Conservation (phyloP, 2,329 filamentous ascomycete species). For the Clonostachys solani region DNA sequence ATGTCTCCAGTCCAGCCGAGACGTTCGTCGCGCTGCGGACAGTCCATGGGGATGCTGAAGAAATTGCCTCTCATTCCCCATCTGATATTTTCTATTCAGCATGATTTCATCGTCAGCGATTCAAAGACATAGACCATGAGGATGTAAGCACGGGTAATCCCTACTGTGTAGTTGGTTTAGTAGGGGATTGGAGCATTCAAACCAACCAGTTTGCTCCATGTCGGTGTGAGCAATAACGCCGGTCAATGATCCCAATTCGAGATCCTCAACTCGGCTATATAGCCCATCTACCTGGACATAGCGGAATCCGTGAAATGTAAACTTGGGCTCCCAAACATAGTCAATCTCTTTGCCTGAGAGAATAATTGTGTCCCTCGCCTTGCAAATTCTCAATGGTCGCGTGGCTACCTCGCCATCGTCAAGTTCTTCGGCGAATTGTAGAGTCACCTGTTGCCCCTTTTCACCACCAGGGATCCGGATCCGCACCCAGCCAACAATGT, state of each 20-base stretch:
- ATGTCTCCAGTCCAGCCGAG: conserved; percentile 50
- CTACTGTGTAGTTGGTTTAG: conserved; percentile 44
- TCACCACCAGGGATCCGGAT: conserved; percentile 12
- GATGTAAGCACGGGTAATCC: conserved; percentile 2
- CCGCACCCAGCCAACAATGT: conserved; percentile 42
- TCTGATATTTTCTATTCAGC: not conserved
- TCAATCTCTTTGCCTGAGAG: conserved; percentile 8
- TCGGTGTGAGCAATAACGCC: conserved; percentile 43
- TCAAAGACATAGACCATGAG: too few relatives aligned
- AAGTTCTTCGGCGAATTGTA: conserved; percentile 51
- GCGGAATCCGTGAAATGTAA: conserved; percentile 49
- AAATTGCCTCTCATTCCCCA: conserved; percentile 59
- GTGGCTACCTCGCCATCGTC: conserved; percentile 37
- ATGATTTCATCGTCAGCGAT: too few relatives aligned
- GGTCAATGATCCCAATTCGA: conserved; percentile 5
- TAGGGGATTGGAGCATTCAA: conserved; percentile 43
- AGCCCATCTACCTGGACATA: conserved; percentile 43
- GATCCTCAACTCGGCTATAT: conserved; percentile 12
- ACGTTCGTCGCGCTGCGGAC: conserved; percentile 50
- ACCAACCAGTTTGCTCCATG: conserved; percentile 41
- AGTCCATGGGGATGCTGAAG: conserved; percentile 51
- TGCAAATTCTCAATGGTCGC: conserved; percentile 33
- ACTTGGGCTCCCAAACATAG: conserved; percentile 34
- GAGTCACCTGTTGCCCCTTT: conserved; percentile 34
- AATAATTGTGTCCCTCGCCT: conserved; percentile 33